Percentiles rank a stretch among this genome's conserved stretches.
Conservation (phyloP, 2,329 filamentous ascomycete species). For the Talaromyces pinophilus region DNA sequence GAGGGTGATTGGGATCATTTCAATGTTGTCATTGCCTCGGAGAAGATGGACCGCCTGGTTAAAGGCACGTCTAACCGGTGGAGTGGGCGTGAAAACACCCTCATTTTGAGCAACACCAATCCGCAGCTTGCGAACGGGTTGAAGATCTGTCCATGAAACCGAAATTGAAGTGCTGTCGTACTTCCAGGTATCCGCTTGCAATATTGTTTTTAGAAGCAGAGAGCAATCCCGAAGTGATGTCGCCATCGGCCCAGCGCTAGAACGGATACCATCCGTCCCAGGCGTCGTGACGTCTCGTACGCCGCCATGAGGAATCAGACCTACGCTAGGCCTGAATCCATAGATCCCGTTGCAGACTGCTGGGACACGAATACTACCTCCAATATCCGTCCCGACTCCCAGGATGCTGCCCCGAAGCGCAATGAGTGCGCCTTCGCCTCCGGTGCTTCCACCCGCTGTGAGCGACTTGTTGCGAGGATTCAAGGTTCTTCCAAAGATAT, state of each 20-base stretch:
- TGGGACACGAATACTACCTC: conserved; percentile 37
- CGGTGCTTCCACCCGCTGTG: conserved; percentile 34
- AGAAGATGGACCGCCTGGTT: conserved; percentile 39
- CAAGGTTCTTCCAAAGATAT: conserved; percentile 30
- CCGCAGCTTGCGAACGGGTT: conserved; percentile 36
- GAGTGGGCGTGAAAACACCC: conserved; percentile 14
- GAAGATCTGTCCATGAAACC: conserved; percentile 30
- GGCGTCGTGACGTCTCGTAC: conserved; percentile 30
- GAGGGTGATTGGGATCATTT: conserved; percentile 9
- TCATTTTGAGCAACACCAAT: conserved; percentile 21
- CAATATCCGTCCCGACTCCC: conserved; percentile 40
- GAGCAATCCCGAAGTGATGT: conserved; percentile 37
- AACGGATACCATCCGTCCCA: conserved; percentile 38
- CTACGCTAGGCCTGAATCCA: conserved; percentile 39
- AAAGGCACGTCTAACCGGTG: conserved; percentile 17
- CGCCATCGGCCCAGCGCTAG: conserved; percentile 34
- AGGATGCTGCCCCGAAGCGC: conserved; percentile 37
- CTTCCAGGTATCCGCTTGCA: conserved; percentile 14
- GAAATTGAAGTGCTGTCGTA: conserved; percentile 13
- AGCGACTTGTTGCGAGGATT: conserved; percentile 34
- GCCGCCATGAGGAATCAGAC: conserved; percentile 32
- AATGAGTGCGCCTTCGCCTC: conserved; percentile 41
- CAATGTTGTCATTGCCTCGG: conserved; percentile 30
- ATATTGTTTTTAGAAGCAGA: conserved; percentile 35
- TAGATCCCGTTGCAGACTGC: conserved; percentile 38